Conservation (phyloP, 73 alveolate species). For the Tetrahymena borealis region DNA sequence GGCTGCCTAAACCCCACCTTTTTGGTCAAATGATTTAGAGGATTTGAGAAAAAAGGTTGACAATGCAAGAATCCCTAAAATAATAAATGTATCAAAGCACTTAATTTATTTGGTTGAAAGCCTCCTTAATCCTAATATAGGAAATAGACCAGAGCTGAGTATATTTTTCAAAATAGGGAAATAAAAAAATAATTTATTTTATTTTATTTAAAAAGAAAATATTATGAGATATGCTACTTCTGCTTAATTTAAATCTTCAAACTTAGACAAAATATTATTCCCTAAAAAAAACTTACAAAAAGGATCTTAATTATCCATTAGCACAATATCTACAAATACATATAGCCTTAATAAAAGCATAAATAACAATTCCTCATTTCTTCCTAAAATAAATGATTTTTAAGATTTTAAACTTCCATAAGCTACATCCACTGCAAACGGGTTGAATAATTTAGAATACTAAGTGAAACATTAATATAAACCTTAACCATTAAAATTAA, state of each 20-base stretch:
- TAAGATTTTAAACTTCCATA: background rate
- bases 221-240: background rate
- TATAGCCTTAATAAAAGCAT: background rate
- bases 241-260: background rate
- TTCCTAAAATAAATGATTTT: background rate
- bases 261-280: background rate
- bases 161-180: background rate
- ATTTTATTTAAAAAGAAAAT: background rate
- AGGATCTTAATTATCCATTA: background rate
- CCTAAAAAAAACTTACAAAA: background rate
- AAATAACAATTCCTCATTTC: background rate
- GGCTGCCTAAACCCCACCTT: slow-evolving; percentile 85
- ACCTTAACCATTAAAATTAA: background rate
- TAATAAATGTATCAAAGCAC: background rate
- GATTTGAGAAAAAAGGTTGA: background rate
- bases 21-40: slow-evolving; percentile 46
- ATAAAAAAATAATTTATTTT: background rate
- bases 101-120: background rate
- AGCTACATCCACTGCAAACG: background rate
- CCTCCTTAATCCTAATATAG: background rate
- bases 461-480: background rate
- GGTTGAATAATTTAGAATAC: background rate
- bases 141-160: background rate
- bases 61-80: background rate
- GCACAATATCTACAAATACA: background rate